Evolutionary conservation across 306 rosid species (phyloP), one percentile per base, ranked within the genome.

Genomic region (Cicer arietinum): DNA sequence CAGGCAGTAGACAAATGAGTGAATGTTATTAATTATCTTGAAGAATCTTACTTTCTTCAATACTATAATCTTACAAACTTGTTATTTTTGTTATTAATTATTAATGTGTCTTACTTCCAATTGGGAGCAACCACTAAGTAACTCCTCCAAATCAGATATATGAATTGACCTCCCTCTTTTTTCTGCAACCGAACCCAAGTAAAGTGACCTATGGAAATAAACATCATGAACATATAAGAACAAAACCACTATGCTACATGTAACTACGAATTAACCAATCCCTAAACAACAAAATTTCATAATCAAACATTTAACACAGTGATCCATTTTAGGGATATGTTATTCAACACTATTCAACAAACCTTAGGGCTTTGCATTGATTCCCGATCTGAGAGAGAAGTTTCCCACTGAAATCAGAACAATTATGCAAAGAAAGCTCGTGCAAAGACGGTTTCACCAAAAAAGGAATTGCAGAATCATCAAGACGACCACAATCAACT

Each of bases 101-200:
- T 75, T 44, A 60, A 11, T 39, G 60, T 65, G 80, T 25, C 98
- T 91, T 94, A 94, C 97, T 89, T 94, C 95, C 83, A 94, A 90
- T 7, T 76, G 89, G 67, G 87, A 64, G 88, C 97, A 94, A 79
- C 98, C 95, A 65, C 67, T 17, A 59, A 94, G 97, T 72, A 94
- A 89, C 78, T 90, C 97, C 81, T 90, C 89, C 83, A 94, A 86
- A 89, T 94, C 96, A 54, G 93, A 80, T 66, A 85, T 82, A 71
- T 94, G 91, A 89, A 94, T 84, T 0, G 89, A 71, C 85, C 90
- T 93, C 81, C 91, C 94, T 87, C 90, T 82, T 41, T 85, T 90
- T 58, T 87, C 95, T 0, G 96, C 97, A 30, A 94, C 93, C 2
- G 96, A 94, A 16, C 97, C 92, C 92, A 94, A 84, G 81, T 86